Percentiles rank a stretch among this genome's conserved stretches.
These are phyloP conservation scores for Aspergillus fijiensis DNA, from an alignment of 2,329 filamentous ascomycete genomes.

Conservation along the genomic window DNA sequence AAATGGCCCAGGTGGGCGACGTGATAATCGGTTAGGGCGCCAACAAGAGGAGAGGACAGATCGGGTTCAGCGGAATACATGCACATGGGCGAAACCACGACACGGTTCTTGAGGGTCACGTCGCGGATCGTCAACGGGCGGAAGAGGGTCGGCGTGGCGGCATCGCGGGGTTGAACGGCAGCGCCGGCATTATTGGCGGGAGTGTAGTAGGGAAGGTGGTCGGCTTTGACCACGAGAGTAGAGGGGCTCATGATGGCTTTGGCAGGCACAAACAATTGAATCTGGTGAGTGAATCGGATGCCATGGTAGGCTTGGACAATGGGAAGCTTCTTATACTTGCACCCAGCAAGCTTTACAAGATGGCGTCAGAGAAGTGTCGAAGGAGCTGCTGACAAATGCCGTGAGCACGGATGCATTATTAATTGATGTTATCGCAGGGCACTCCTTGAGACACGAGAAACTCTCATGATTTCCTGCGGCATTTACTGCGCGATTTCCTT, in stretches of 20 bases:
- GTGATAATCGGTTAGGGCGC: conserved; percentile 78
- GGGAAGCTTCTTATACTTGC: background rate
- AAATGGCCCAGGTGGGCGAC: conserved; percentile 78
- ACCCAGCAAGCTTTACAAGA: background rate
- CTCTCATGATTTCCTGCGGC: background rate
- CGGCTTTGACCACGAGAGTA: conserved; percentile 8
- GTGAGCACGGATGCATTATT: background rate
- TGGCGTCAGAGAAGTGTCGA: background rate
- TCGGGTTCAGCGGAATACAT: conserved; percentile 62
- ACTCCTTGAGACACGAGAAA: background rate
- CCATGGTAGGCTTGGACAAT: background rate
- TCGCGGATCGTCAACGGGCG: conserved; percentile 56
- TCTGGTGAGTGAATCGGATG: background rate
- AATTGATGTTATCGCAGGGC: background rate
- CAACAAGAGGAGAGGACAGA: conserved; percentile 34
- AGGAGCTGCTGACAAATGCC: conserved; percentile 9
- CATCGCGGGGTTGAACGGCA: conserved; percentile 36
- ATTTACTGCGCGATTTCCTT: background rate
- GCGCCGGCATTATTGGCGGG: conserved; percentile 38
- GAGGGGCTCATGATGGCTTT: conserved; percentile 14
- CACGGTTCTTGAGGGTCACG: conserved; percentile 63
- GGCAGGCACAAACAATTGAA: no score
- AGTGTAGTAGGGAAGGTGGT: conserved; percentile 36
- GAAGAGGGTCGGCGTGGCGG: conserved; percentile 55
- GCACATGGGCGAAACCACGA: conserved; percentile 62